phyloP scores from a whole-genome alignment of 225 moss, liverwort and hornwort species.

The Physcomitrium patens region DNA sequence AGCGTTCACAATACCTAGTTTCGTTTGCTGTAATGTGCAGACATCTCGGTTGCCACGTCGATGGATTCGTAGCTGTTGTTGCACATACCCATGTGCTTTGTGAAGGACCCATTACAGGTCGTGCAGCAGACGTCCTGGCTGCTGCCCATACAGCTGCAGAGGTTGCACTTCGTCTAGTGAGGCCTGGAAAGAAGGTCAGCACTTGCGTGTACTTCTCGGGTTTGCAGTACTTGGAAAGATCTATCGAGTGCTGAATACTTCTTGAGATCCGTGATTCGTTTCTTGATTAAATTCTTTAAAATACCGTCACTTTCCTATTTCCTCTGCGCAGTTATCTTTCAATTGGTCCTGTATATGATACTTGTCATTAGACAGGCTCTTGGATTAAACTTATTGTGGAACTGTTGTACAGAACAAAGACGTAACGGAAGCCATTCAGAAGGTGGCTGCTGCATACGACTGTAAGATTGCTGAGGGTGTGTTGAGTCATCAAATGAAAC shows the following conservation, averaged over 20 bases:
- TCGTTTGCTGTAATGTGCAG: constrained; percentile 42
- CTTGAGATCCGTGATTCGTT: background rate
- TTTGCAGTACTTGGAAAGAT: background rate
- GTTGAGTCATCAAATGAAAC: constrained; percentile 99
- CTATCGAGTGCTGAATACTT: background rate
- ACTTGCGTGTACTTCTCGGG: constrained; percentile 1
- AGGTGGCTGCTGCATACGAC: constrained; percentile 95
- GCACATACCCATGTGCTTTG: constrained; percentile 92
- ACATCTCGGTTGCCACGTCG: constrained; percentile 94
- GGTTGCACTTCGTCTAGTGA: constrained; percentile 90
- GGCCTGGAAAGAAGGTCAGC: constrained; percentile 92
- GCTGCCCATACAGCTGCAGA: constrained; percentile 91
- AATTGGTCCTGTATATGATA: background rate
- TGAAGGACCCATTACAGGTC: constrained; percentile 89
- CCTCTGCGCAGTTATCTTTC: background rate
- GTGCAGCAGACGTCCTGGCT: constrained; percentile 93
- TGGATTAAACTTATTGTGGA: constrained; percentile 16
- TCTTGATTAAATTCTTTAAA: background rate
- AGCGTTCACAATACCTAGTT: background rate
- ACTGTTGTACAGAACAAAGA: constrained; percentile 80
- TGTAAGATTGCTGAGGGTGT: constrained; percentile 99
- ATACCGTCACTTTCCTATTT: too few relatives aligned
- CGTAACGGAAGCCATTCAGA: constrained; percentile 96
- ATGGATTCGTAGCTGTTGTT: constrained; percentile 95
- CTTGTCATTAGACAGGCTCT: background rate